These are phyloP conservation scores for Lasiosphaeria ovina DNA, from an alignment of 495 filamentous ascomycete species.

Conservation along the genomic window DNA sequence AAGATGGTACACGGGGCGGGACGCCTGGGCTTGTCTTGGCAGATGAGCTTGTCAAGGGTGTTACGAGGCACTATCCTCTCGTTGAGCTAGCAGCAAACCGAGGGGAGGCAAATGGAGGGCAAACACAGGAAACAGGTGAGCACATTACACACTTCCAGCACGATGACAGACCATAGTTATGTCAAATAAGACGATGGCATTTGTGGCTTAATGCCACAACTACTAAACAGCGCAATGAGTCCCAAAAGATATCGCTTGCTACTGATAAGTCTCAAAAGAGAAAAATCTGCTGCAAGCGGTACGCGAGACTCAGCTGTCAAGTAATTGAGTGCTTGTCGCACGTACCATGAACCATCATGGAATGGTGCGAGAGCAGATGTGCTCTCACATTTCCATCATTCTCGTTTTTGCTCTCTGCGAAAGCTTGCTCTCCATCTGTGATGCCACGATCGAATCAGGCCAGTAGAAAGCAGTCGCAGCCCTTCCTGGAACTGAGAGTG, in stretches of 20 bases:
- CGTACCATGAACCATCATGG: background rate
- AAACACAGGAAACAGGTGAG: slow-evolving; percentile 6
- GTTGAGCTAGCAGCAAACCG: background rate
- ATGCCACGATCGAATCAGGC: background rate
- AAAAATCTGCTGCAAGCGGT: background rate
- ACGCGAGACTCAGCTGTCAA: background rate
- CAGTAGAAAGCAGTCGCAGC: slow-evolving; percentile 18
- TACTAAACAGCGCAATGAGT: slow-evolving; percentile 12
- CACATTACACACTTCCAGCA: background rate
- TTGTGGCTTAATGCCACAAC: slow-evolving; percentile 20
- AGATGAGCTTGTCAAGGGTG: slow-evolving; percentile 47
- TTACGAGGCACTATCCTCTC: too few relatives aligned
- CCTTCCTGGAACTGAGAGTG: background rate
- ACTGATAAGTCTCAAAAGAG: background rate
- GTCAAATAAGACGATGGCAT: slow-evolving; percentile 15
- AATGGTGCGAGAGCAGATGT: background rate
- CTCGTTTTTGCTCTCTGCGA: slow-evolving; percentile 10
- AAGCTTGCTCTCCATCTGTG: background rate
- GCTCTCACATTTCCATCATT: background rate
- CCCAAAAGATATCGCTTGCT: slow-evolving; percentile 2
- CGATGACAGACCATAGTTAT: background rate
- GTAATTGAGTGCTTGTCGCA: background rate
- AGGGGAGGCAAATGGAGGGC: background rate
- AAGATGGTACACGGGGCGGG: slow-evolving; percentile 68
- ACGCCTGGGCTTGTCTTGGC: slow-evolving; percentile 51